Base-by-base conservation (phyloP, 208 protist species). In the Leishmania braziliensis region DNA sequence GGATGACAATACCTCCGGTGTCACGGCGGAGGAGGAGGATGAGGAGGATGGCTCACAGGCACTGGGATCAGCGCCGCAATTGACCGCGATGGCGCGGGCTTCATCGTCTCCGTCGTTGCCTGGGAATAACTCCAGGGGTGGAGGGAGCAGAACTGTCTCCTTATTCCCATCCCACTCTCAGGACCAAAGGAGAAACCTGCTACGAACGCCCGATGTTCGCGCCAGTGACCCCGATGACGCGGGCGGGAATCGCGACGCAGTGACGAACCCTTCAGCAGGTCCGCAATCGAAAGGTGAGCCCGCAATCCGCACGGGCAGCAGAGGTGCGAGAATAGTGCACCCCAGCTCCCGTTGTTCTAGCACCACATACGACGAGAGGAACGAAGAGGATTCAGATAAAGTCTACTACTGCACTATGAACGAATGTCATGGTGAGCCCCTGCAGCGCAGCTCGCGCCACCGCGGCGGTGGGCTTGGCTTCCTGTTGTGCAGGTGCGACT, bases 401-500 rank as follows among this genome's bases (percentile, higher is more conserved):
- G 74, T 54, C 56, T 78, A 29, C 39, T 48, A 62, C 51, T 43
- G 51, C 26, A 48, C 20, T 46, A 43, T 18, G 29, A 62, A n/a
- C n/a, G 51, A 29, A 16, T 5, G 9, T 16, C 75, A 80, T 29
- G 54, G 9, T 50, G 76, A 62, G 39, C 20, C 51, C 14, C 71
- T 36, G 29, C 54, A 20, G 56, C 72, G 50, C 51, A 73, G 71
- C 78, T 18, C 51, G 54, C 71, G 46, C 43, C 56, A 54, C 50
- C 29, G 74, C 29, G 6, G 74, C 39, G 36, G 74, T 66, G 46
- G 43, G 50, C 50, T 79, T 1, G 53, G 76, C 69, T 75, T 73
- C 23, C 70, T 63, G 4, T n/a, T 85, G 29, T 86, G 82, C 65
- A 51, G 78, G 53, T 82, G 82, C 66, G 78, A 54, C 26, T 18